phyloP scores from a whole-genome alignment of 2,329 filamentous ascomycete genomes.

The Sporothrix luriei region DNA sequence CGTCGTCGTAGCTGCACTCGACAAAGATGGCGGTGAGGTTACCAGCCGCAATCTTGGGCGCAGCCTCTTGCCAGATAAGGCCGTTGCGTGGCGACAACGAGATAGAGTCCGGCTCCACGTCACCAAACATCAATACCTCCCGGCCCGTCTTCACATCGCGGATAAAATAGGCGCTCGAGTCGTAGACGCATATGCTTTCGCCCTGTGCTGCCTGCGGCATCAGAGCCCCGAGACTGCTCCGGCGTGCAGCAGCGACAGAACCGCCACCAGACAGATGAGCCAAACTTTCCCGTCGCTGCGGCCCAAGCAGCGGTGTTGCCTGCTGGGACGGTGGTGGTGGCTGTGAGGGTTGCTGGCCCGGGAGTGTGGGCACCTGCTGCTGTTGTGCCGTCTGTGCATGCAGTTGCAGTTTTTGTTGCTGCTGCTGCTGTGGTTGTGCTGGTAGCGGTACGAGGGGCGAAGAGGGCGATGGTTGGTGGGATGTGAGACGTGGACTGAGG shows the following conservation, averaged over 20 bases:
- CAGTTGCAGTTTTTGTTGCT: neutral
- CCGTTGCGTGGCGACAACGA: slow-evolving; percentile 79
- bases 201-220: slow-evolving; percentile 36
- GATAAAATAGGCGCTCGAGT: slow-evolving; percentile 93
- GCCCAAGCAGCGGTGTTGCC: slow-evolving; percentile 14
- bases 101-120: slow-evolving; percentile 88
- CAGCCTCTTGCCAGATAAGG: slow-evolving; percentile 85
- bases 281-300: slow-evolving; percentile 34
- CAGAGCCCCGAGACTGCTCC: slow-evolving; percentile 14
- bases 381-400: neutral
- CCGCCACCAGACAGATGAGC: slow-evolving; percentile 27
- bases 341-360: slow-evolving; percentile 12
- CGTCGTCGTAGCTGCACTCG: slow-evolving; percentile 90
- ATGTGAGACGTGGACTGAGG: slow-evolving; percentile 39
- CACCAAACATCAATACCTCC: slow-evolving; percentile 91
- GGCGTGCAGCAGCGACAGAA: slow-evolving; percentile 24
- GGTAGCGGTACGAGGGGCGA: slow-evolving; percentile 29
- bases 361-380: neutral
- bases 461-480: slow-evolving; percentile 39
- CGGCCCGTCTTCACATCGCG: slow-evolving; percentile 68
- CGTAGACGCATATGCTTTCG: slow-evolving; percentile 68
- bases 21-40: slow-evolving; percentile 82
- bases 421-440: slow-evolving; percentile 31
- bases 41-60: slow-evolving; percentile 76
- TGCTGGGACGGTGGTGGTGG: slow-evolving; percentile 13